Percentiles rank a stretch among this genome's conserved stretches.
phyloP scores from a whole-genome alignment of 805 yeast genomes.

The Scheffersomyces ergatensis region DNA sequence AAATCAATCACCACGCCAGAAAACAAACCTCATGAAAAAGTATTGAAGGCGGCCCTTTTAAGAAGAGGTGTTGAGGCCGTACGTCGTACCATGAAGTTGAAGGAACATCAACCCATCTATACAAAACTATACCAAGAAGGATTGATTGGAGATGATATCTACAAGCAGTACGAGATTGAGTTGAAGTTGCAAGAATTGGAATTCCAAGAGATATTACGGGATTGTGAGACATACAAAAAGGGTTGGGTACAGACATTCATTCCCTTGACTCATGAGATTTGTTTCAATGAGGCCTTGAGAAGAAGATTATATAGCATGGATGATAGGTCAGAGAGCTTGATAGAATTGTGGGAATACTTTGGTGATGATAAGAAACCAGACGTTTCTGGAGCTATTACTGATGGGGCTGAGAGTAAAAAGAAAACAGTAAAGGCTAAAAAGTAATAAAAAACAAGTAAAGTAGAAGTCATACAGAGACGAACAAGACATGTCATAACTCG shows the following conservation, averaged over 20 bases:
- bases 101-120: constrained; percentile 72
- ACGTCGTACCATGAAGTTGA: constrained; percentile 76
- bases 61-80: constrained; percentile 80
- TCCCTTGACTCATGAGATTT: constrained; percentile 81
- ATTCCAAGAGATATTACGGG: constrained; percentile 68
- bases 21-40: constrained; percentile 69
- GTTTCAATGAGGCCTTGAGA: constrained; percentile 87
- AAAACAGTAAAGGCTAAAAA: too few species aligned
- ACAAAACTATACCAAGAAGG: constrained; percentile 80
- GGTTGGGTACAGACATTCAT: constrained; percentile 81
- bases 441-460: too few species aligned
- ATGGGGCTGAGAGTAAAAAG: too few species aligned
- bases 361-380: too few species aligned
- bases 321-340: constrained; percentile 30
- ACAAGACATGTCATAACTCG: too few species aligned
- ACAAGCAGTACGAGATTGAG: constrained; percentile 76
- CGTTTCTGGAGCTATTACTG: too few species aligned
- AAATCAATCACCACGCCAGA: constrained; percentile 32
- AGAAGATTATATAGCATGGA: constrained; percentile 60
- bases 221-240: constrained; percentile 68
- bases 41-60: constrained; percentile 59
- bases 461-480: too few species aligned
- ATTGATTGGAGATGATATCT: constrained; percentile 85
- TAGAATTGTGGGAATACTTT: constrained; percentile 33
- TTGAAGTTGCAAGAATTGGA: constrained; percentile 79